These are phyloP conservation scores for Kodamaea ohmeri DNA, from an alignment of 1,139 yeast species.

Conservation along the genomic window DNA sequence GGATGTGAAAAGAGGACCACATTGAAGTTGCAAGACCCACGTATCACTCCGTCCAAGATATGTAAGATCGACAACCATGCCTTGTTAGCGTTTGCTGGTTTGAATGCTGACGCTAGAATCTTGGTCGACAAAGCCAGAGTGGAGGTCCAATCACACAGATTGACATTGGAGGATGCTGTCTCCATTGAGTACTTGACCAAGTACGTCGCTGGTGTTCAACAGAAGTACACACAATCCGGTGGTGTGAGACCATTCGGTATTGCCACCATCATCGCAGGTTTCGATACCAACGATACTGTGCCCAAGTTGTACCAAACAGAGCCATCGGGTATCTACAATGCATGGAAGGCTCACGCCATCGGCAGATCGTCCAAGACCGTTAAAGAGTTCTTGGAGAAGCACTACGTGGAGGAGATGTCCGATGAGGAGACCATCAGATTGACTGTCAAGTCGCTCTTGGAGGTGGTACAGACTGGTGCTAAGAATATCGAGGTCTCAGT, in stretches of 20 bases:
- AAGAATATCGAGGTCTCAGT: constrained; percentile 92
- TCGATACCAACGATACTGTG: constrained; percentile 76
- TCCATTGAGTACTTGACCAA: constrained; percentile 88
- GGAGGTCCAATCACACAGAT: constrained; percentile 95
- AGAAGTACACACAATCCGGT: constrained; percentile 95
- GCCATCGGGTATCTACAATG: constrained; percentile 95
- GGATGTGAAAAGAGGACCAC: constrained; percentile 98
- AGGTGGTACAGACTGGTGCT: constrained; percentile 97
- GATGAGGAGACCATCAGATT: constrained; percentile 77
- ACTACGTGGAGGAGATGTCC: constrained; percentile 68
- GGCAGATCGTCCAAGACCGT: constrained; percentile 96
- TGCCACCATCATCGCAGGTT: constrained; percentile 92
- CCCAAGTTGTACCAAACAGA: constrained; percentile 94
- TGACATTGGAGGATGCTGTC: constrained; percentile 92
- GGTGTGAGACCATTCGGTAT: constrained; percentile 96
- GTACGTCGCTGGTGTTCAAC: constrained; percentile 96
- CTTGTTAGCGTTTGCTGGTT: constrained; percentile 92
- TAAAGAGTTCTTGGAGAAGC: constrained; percentile 90
- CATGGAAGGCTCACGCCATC: constrained; percentile 99
- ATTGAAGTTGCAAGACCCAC: constrained; percentile 89
- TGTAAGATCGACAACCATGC: constrained; percentile 90
- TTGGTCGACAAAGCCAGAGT: constrained; percentile 93
- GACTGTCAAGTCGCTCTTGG: constrained; percentile 82
- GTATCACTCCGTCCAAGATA: constrained; percentile 93
- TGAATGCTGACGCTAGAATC: constrained; percentile 96